Conservation (phyloP, 2,329 filamentous ascomycete species). For the Epichloe amarillans region DNA sequence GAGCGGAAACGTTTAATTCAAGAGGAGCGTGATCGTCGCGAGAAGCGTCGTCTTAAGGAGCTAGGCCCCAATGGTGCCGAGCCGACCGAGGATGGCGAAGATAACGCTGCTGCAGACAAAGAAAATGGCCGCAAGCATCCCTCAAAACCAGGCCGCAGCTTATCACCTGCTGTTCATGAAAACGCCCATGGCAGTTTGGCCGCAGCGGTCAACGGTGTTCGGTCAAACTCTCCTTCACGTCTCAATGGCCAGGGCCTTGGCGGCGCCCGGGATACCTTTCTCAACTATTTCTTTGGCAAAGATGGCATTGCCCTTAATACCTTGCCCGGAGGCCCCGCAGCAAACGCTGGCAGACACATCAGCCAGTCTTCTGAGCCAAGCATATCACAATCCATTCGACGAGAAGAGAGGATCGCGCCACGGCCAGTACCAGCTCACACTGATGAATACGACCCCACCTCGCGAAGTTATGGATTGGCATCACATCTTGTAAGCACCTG, state of each 20-base stretch:
- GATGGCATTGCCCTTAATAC: conserved; percentile 47
- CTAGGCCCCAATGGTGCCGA: conserved; percentile 67
- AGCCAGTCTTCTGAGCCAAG: conserved; percentile 69
- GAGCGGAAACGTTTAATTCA: conserved; percentile 70
- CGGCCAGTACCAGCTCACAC: conserved; percentile 32
- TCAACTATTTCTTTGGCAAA: conserved; percentile 98
- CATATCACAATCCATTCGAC: conserved; percentile 71
- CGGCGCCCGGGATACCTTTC: conserved; percentile 71
- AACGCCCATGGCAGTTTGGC: conserved; percentile 48
- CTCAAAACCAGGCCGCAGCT: conserved; percentile 48
- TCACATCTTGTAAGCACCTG: conserved; percentile 44
- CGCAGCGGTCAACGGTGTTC: conserved; percentile 50
- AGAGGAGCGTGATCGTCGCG: conserved; percentile 76
- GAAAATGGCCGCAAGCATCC: conserved; percentile 28
- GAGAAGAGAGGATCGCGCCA: conserved; percentile 46
- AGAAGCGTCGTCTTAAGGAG: conserved; percentile 73
- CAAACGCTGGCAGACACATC: conserved; percentile 45
- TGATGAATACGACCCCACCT: conserved; percentile 30
- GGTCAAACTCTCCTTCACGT: conserved; percentile 30
- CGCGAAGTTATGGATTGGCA: conserved; percentile 27
- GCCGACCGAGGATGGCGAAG: conserved; percentile 53
- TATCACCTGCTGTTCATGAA: conserved; percentile 68
- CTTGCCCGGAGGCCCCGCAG: conserved; percentile 20
- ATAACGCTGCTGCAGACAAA: conserved; percentile 33
- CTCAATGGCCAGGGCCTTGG: conserved; percentile 47